These are phyloP conservation scores for Sarocladium strictum DNA, from an alignment of 2,329 filamentous ascomycete species.

Conservation along the genomic window DNA sequence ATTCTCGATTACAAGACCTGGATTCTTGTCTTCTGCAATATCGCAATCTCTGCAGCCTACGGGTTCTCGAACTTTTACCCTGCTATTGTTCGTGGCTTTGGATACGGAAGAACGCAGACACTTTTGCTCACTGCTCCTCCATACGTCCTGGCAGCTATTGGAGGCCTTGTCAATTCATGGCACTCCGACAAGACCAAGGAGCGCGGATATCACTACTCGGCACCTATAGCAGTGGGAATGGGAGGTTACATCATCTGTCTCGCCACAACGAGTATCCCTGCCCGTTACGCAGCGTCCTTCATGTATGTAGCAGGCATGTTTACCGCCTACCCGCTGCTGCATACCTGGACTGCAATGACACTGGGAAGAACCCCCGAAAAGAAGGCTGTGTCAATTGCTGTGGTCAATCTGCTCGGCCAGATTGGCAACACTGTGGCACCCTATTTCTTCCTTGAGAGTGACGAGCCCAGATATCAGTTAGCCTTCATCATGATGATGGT, in stretches of 20 bases:
- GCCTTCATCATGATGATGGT: constrained; percentile 17
- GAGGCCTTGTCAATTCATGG: constrained; percentile 23
- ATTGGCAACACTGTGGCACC: constrained; percentile 21
- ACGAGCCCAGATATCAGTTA: constrained; percentile 18
- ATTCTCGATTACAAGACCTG: not conserved
- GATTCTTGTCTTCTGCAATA: not conserved
- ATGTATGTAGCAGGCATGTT: constrained; percentile 17
- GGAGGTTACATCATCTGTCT: constrained; percentile 19
- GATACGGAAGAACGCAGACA: constrained; percentile 20
- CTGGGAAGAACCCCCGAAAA: constrained; percentile 19
- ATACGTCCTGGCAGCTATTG: constrained; percentile 21
- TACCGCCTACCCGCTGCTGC: constrained; percentile 16
- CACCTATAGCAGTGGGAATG: constrained; percentile 13
- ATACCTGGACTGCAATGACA: constrained; percentile 23
- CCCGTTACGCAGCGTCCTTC: constrained; percentile 18
- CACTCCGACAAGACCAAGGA: constrained; percentile 21
- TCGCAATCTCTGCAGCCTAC: constrained; percentile 12
- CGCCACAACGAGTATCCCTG: constrained; percentile 15
- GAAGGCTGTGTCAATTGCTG: constrained; percentile 18
- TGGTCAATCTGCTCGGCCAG: constrained; percentile 22
- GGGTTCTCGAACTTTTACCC: constrained; percentile 25
- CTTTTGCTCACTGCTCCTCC: constrained; percentile 23
- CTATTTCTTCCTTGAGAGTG: constrained; percentile 18
- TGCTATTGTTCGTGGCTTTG: constrained; percentile 23
- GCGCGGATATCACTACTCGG: constrained; percentile 13